These are phyloP conservation scores for Aspergillus sclerotiicarbonarius DNA, from an alignment of 495 filamentous ascomycete genomes.

Conservation along the genomic window DNA sequence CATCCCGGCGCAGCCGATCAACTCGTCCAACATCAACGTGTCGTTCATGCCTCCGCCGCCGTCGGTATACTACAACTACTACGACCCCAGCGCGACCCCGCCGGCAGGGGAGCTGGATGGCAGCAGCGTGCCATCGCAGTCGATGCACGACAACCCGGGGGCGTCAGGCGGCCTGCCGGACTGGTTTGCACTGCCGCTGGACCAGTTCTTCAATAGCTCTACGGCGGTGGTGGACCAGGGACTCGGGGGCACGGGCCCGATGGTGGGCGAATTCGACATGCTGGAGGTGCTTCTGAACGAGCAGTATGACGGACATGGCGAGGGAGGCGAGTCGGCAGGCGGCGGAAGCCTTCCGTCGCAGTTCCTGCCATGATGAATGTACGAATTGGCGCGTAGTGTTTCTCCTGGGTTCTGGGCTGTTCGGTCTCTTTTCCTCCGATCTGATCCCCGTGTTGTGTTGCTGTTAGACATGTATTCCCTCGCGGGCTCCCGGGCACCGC, in stretches of 20 bases:
- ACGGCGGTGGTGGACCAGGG: slow-evolving; percentile 48
- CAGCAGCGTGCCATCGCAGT: slow-evolving; percentile 30
- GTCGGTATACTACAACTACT: slow-evolving; percentile 49
- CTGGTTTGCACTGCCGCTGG: slow-evolving; percentile 46
- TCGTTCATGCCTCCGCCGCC: slow-evolving; percentile 52
- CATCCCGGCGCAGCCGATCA: slow-evolving; percentile 49
- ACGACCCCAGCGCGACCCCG: slow-evolving; percentile 37
- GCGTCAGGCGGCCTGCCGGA: slow-evolving; percentile 40
- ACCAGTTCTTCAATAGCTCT: slow-evolving; percentile 54
- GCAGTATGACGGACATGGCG: slow-evolving; percentile 40
- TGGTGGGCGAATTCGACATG: slow-evolving; percentile 51
- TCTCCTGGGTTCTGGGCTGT: neutral
- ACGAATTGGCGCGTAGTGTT: too few relatives aligned
- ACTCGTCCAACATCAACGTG: slow-evolving; percentile 46
- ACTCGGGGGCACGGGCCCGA: slow-evolving; percentile 46
- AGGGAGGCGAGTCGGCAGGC: slow-evolving; percentile 18
- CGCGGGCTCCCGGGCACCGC: neutral
- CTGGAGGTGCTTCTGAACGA: slow-evolving; percentile 47
- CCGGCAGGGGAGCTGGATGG: slow-evolving; percentile 32
- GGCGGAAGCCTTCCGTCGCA: slow-evolving; percentile 15
- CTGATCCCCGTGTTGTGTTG: neutral
- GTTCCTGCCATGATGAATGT: slow-evolving; percentile 14
- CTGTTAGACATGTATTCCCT: too few relatives aligned
- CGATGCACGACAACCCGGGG: slow-evolving; percentile 29
- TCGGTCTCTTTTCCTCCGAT: too few relatives aligned